Evolutionary conservation across 306 rosid genomes (phyloP).

Genomic region (Amphicarpaea edgeworthii): DNA sequence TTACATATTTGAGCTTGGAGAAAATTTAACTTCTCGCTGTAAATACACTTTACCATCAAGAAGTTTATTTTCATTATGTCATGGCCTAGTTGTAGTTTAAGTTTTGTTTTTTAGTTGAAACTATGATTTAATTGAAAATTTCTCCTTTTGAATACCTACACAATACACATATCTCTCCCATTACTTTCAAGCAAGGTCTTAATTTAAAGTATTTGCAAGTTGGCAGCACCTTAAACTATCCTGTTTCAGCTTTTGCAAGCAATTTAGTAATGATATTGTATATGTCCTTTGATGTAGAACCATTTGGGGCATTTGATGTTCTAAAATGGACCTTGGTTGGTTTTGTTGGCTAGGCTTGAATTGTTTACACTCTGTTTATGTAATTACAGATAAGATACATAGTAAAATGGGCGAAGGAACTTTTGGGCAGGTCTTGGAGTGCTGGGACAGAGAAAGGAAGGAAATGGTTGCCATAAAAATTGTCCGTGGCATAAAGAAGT

Average conservation of each 20-base stretch:
- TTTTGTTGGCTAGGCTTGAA: not conserved
- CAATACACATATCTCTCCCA: not conserved
- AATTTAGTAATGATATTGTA: too few species aligned
- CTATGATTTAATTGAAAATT: not conserved
- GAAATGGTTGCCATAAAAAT: conserved; percentile 96
- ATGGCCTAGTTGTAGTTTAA: conserved; percentile 8
- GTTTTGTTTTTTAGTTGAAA: too few species aligned
- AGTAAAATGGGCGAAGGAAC: conserved; percentile 99
- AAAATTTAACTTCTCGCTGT: conserved; percentile 99
- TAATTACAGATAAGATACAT: conserved; percentile 78
- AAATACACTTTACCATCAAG: conserved; percentile 76
- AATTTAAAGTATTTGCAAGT: not conserved
- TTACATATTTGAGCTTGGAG: conserved; percentile 97
- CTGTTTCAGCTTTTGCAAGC: too few species aligned
- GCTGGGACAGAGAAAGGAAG: conserved; percentile 92
- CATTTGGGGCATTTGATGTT: not conserved
- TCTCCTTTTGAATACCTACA: not conserved
- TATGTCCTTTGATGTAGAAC: not conserved
- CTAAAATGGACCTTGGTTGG: not conserved
- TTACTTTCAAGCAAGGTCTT: not conserved
- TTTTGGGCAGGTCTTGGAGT: conserved; percentile 94
- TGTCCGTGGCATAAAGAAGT: conserved; percentile 88
- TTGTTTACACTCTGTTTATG: not conserved
- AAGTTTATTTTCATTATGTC: conserved; percentile 44
- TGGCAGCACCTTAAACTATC: too few species aligned